Base-by-base conservation (phyloP, 2,329 filamentous ascomycete species). In the Lachnellula arida region DNA sequence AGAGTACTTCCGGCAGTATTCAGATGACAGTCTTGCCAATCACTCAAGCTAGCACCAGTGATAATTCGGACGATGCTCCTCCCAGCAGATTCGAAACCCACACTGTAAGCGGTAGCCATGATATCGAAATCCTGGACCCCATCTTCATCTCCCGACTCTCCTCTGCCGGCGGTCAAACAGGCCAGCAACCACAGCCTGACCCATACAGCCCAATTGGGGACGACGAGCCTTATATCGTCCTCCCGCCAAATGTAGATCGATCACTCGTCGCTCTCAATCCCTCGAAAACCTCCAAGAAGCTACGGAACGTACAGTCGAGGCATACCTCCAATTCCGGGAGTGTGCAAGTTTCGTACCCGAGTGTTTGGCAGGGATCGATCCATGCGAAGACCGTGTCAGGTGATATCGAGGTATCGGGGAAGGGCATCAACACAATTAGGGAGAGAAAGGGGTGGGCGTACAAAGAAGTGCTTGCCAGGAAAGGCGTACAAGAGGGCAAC, bases 341-440 rank as follows among this genome's bases (percentile, higher is more conserved):
- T n/a, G 47, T 68, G 4, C 37, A 55, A 2, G 47, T 66, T 1
- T n/a, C 54, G n/a, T 68, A 68, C 47, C 64, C 67, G 8, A 22
- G n/a, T 1, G 47, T 48, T 2, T 69, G 66, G 66, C 63, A 64
- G 40, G 67, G 67, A 2, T 58, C 51, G 2, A 49, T 69, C 1
- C 49, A 63, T 43, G 62, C 56, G 2, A 64, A 62, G 46, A 59
- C 58, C 2, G 46, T 67, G 1, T 65, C 63, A 1, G 66, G 65
- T 23, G 60, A 53, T 48, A 64, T 69, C 23, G 14, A 40, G 2
- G 46, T 61, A 4, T 55, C 39, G 5, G 67, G 66, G 2, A 47
- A 62, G 14, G 65, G 61, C 0, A 22, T 68, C 2, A 47, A 59
- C 15, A 60, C 63, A 25, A 54, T 68, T 2, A 60, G 53, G 19